These are phyloP conservation scores for Solanum sitiens DNA, from an alignment of 257 asterid genomes.

Conservation along the genomic window DNA sequence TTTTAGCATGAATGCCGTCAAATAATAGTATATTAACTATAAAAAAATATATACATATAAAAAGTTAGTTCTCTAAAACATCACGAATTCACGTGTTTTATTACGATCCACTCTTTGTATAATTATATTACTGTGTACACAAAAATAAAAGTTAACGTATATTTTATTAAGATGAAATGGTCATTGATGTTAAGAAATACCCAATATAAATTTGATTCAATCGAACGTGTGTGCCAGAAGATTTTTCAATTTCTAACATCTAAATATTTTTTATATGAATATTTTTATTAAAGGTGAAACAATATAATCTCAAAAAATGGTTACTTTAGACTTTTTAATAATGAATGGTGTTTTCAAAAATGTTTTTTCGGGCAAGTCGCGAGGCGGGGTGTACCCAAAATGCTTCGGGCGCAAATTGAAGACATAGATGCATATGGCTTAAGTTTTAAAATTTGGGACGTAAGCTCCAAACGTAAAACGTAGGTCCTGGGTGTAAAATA, in stretches of 20 bases:
- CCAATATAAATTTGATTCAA: background rate
- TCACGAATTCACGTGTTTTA: no score
- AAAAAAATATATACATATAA: no score
- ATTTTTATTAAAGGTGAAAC: background rate
- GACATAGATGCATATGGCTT: background rate
- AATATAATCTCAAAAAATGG: background rate
- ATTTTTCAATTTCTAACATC: background rate
- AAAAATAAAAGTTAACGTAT: no score
- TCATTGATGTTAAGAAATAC: background rate
- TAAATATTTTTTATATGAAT: no score
- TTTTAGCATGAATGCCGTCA: background rate
- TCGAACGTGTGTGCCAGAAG: background rate
- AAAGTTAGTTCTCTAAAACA: background rate
- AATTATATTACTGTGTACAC: background rate
- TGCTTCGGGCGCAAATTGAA: background rate
- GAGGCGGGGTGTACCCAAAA: no score
- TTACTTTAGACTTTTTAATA: background rate
- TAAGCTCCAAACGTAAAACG: background rate
- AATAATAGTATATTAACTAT: no score
- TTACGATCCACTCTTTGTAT: background rate
- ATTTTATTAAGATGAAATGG: background rate
- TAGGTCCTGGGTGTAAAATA: no score
- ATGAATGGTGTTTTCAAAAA: background rate
- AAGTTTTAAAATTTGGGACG: background rate
- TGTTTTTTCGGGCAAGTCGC: no score